Evolutionary conservation across 2,329 filamentous ascomycete genomes (phyloP), one percentile per base, ranked within the genome.

Genomic region (Ophiostoma ulmi): DNA sequence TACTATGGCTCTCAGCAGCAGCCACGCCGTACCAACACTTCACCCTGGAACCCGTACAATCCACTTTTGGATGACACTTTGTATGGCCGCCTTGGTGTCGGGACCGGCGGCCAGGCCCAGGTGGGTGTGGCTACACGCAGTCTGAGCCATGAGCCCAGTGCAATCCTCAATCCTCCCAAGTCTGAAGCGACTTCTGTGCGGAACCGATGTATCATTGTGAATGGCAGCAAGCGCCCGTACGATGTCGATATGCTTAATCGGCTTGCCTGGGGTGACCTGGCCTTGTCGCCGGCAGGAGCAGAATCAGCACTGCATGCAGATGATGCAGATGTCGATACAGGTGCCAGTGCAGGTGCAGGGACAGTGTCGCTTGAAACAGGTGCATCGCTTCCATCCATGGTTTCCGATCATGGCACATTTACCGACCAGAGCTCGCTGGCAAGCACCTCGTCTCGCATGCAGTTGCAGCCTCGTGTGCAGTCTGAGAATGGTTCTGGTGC

Each of bases 171-270:
- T 17, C 2, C 58, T 11, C 4, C 58, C 26, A 26, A 61, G 58
- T 8, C 58, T 20, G 26, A 22, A 11, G 10, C 13, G 26, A 13
- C 26, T 7, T 1, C 58, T 22, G 22, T 13, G 58, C 58, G 17
- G 17, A 48, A 7, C 44, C 44, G 58, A 5, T n/a, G 35, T 17
- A 4, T 65, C 0, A 65, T 65, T 65, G 63, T 65, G 6, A 65
- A 65, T 13, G 63, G 63, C 36, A 65, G 63, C 36, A 65, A 39
- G 63, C 36, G n/a, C 63, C 38, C 3, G 6, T 41, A 65, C 13
- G 63, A 65, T 17, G 63, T 65, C 14, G 63, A 65, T 17, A 20
- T 39, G 63, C 63, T 65, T 3, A 65, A 65, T 36, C 35, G 35
- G 58, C 58, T 31, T 6, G 58, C 58, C 35, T 65, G 20, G 35